Evolutionary conservation across 2,329 filamentous ascomycete genomes (phyloP), one percentile per base, ranked within the genome.

Genomic region (Verticillium tricorpus): DNA sequence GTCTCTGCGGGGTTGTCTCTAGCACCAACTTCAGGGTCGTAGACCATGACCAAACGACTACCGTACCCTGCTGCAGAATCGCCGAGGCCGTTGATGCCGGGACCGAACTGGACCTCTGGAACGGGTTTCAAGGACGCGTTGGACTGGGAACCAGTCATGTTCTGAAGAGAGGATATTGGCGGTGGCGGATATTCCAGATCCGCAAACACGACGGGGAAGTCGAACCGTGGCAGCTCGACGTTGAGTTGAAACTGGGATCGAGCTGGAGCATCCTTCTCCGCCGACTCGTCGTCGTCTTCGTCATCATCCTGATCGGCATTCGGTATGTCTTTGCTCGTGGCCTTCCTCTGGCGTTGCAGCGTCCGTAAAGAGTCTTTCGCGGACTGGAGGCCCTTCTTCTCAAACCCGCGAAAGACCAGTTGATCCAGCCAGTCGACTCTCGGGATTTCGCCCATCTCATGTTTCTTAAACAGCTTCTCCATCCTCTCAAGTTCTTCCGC

Each of bases 401-500:
- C 94, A 63, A 96, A 89, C 59, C 90, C 90, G 50, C 94, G 88
- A 73, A 96, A 99, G 2, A 97, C 93, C 68, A 98, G 84, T 70
- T 95, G 91, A 73, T 99, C 95, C 54, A 99, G 84, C 96, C 95
- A 99, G 69, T 96, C 92, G 57, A 97, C 90, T 17, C 93, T 87
- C 0, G 92, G 88, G 31, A 99, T 94, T 73, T 99, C 95, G 19
- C 93, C 93, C 90, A 97, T 96, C 72, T 99, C 96, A 71, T 98
- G 95, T 76, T 97, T 96, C 77, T 99, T 99, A 72, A 99, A 90
- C 25, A 98, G 76, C 60, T 87, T 89, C 71, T 98, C 93, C 67
- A 99, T 84, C 19, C 95, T 84, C 69, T 97, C 93, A 64, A 97
- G 83, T 75, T 99, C 95, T 60, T 92, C 88, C n/a, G 78, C 78